phyloP scores from a whole-genome alignment of 1,284 basidiomycete genomes.

The Sanguinoderma infundibulare region DNA sequence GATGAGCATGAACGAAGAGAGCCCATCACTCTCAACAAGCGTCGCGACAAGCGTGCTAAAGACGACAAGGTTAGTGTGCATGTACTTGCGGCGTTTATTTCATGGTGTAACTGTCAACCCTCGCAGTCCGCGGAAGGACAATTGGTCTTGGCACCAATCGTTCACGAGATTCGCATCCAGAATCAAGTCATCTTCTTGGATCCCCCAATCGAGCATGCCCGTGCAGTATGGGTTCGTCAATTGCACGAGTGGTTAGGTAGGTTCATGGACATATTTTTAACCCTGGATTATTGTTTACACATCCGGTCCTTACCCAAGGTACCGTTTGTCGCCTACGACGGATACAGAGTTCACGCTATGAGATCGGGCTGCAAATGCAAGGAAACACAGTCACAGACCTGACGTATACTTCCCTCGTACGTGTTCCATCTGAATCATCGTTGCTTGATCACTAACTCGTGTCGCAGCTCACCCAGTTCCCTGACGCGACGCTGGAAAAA shows the following conservation, averaged over 20 bases:
- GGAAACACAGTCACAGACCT: constrained; percentile 64
- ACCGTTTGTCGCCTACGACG: constrained; percentile 89
- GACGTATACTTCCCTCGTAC: constrained; percentile 83
- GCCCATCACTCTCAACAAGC: constrained; percentile 60
- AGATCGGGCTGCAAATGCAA: constrained; percentile 92
- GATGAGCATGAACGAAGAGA: constrained; percentile 71
- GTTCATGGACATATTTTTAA: constrained; percentile 18
- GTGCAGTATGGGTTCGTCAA: constrained; percentile 90
- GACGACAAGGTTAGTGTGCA: constrained; percentile 69
- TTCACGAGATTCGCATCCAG: constrained; percentile 96
- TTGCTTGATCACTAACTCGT: neutral
- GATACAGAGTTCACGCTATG: constrained; percentile 94
- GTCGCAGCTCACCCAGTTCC: constrained; percentile 76
- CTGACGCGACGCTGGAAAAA: constrained; percentile 75
- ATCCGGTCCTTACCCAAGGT: constrained; percentile 44
- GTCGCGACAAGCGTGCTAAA: constrained; percentile 70
- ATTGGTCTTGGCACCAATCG: constrained; percentile 79
- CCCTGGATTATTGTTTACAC: neutral
- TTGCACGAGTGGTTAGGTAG: constrained; percentile 89
- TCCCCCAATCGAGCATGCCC: constrained; percentile 94
- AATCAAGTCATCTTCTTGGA: constrained; percentile 99
- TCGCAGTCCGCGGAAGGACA: constrained; percentile 66
- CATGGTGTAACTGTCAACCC: neutral
- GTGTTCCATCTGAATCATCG: constrained; percentile 29
- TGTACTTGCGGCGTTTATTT: neutral